Conservation (phyloP, 805 yeast genomes). For the Kregervanrija fluxuum region DNA sequence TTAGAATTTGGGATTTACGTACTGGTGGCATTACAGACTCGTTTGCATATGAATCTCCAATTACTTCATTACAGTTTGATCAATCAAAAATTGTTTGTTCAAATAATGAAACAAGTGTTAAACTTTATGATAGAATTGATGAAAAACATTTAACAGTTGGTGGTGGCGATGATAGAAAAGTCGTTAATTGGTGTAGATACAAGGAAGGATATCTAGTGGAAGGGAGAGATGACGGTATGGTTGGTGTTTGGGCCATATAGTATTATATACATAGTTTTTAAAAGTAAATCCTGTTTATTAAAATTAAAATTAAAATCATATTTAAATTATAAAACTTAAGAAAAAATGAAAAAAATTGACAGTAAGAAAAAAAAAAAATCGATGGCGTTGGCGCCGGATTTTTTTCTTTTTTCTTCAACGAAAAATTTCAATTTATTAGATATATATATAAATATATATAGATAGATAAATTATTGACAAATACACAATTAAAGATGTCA, state of each 20-base stretch:
- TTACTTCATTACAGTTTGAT: slow-evolving; percentile 54
- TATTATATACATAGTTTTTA: background rate
- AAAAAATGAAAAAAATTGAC: too few relatives aligned
- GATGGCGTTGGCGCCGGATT: too few relatives aligned
- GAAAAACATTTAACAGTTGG: slow-evolving; percentile 51
- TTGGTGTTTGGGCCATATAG: slow-evolving; percentile 57
- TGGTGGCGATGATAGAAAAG: slow-evolving; percentile 28
- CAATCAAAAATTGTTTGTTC: slow-evolving; percentile 44
- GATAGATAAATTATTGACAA: too few relatives aligned
- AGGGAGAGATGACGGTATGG: slow-evolving; percentile 52
- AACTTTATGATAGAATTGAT: slow-evolving; percentile 50
- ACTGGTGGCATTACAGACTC: slow-evolving; percentile 57
- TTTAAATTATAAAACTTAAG: too few relatives aligned
- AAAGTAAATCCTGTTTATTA: too few relatives aligned
- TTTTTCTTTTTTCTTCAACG: too few relatives aligned
- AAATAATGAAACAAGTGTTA: slow-evolving; percentile 41
- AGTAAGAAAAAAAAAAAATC: too few relatives aligned
- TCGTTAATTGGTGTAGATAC: slow-evolving; percentile 39
- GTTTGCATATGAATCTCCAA: slow-evolving; percentile 52
- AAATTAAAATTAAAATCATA: too few relatives aligned
- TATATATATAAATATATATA: background rate
- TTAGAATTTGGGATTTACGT: slow-evolving; percentile 68
- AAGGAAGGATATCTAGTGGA: slow-evolving; percentile 61
- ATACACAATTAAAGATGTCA: slow-evolving; percentile 43
- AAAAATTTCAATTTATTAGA: background rate